Conservation (phyloP, 345 rosid species). For the Gossypium arboreum region DNA sequence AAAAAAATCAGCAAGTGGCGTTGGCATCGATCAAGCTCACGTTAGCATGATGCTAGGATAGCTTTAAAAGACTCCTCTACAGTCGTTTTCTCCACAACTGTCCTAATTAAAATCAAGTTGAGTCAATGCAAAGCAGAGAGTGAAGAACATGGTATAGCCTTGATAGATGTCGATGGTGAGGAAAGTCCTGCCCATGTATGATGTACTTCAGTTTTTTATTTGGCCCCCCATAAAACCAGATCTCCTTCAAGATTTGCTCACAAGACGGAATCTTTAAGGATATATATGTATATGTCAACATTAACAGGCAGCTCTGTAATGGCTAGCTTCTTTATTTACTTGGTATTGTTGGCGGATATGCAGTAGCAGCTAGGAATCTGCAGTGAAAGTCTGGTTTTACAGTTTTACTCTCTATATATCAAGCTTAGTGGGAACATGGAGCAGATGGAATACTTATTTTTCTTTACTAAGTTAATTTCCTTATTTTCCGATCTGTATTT, state of each 20-base stretch:
- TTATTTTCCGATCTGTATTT: neutral
- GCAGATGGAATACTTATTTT: neutral
- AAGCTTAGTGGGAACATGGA: neutral
- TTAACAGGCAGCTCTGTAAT: neutral
- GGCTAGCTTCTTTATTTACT: neutral
- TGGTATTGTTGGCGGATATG: neutral
- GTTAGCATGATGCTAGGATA: neutral
- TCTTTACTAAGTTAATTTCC: neutral
- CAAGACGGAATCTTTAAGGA: neutral
- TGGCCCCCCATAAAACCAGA: constrained; percentile 3
- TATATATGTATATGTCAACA: neutral
- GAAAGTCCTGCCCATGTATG: neutral
- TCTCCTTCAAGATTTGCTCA: constrained; percentile 11
- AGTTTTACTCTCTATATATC: neutral
- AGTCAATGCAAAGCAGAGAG: neutral
- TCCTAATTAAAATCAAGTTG: neutral
- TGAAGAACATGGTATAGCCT: neutral
- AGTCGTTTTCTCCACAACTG: neutral
- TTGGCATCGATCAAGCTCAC: constrained; percentile 1
- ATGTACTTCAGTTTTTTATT: neutral
- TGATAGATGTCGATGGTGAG: neutral
- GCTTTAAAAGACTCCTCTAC: neutral
- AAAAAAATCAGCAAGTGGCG: neutral
- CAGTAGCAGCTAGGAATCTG: neutral
- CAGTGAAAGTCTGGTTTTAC: neutral